Conservation (phyloP, 441 rosid genomes). For the Gossypium trilobum region DNA sequence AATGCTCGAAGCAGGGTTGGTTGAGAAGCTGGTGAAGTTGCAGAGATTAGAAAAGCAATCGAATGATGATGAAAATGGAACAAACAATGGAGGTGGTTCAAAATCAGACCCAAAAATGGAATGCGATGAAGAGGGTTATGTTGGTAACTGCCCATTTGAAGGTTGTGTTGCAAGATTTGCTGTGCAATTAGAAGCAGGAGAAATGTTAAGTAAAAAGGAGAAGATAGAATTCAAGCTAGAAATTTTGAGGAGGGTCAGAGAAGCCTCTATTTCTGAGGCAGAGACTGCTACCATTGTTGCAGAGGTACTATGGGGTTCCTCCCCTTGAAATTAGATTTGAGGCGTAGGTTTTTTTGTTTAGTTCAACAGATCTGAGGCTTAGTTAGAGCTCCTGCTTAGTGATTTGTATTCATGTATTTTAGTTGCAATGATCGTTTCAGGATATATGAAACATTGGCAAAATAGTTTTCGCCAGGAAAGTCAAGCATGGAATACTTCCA, state of each 20-base stretch:
- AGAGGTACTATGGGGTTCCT: conserved; percentile 53
- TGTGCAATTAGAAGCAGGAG: conserved; percentile 47
- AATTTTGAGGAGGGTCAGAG: conserved; percentile 37
- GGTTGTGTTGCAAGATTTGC: conserved; percentile 38
- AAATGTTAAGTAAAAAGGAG: conserved; percentile 33
- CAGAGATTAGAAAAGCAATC: conserved; percentile 25
- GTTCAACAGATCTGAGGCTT: too few species aligned
- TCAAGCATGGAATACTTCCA: too few species aligned
- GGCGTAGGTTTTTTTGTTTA: not conserved
- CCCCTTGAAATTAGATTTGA: conserved; percentile 21
- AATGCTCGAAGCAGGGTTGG: conserved; percentile 31
- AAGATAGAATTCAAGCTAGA: conserved; percentile 33
- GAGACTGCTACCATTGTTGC: conserved; percentile 33
- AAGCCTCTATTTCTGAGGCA: conserved; percentile 37
- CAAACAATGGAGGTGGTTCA: conserved; percentile 1
- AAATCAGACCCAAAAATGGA: not conserved
- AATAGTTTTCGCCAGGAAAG: too few species aligned
- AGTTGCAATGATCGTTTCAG: not conserved
- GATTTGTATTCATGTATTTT: not conserved
- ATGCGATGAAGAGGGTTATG: not conserved
- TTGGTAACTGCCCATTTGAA: conserved; percentile 18
- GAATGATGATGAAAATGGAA: not conserved
- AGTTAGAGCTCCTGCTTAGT: too few species aligned
- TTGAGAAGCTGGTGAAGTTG: conserved; percentile 37
- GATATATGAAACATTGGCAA: not conserved